Conservation (phyloP, 2,329 filamentous ascomycete genomes). For the Colletotrichum sp. region DNA sequence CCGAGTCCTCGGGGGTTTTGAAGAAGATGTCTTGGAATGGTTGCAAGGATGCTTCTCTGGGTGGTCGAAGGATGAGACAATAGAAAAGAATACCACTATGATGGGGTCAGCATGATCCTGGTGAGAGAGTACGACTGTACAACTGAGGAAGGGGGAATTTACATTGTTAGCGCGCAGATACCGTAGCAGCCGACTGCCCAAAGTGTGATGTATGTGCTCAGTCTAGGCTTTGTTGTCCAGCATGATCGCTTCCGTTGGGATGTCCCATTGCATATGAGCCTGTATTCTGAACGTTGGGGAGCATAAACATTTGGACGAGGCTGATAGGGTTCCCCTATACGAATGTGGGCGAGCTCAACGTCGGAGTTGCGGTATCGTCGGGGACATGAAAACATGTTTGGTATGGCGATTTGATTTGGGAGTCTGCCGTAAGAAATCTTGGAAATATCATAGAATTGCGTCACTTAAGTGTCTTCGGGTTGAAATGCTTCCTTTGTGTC, state of each 20-base stretch:
- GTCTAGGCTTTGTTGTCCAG: neutral
- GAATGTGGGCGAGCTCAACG: neutral
- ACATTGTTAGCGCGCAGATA: neutral
- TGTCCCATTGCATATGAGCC: neutral
- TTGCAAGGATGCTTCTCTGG: neutral
- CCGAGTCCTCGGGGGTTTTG: neutral
- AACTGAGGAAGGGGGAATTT: rapidly evolving
- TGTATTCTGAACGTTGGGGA: neutral
- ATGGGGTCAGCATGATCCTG: neutral
- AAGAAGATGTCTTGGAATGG: neutral
- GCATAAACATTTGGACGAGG: neutral
- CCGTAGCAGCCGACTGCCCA: neutral
- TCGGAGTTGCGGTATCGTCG: neutral
- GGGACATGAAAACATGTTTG: neutral
- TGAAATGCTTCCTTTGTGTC: neutral
- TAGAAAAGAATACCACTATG: neutral
- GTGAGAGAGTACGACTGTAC: neutral
- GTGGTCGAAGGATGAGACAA: neutral
- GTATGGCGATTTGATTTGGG: neutral
- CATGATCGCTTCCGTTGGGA: neutral
- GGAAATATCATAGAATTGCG: neutral
- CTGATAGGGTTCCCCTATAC: neutral
- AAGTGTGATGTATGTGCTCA: rapidly evolving
- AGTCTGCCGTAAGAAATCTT: rapidly evolving
- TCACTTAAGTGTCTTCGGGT: neutral